Base-by-base conservation (phyloP, 305 asterid genomes). In the Lippia alba region DNA sequence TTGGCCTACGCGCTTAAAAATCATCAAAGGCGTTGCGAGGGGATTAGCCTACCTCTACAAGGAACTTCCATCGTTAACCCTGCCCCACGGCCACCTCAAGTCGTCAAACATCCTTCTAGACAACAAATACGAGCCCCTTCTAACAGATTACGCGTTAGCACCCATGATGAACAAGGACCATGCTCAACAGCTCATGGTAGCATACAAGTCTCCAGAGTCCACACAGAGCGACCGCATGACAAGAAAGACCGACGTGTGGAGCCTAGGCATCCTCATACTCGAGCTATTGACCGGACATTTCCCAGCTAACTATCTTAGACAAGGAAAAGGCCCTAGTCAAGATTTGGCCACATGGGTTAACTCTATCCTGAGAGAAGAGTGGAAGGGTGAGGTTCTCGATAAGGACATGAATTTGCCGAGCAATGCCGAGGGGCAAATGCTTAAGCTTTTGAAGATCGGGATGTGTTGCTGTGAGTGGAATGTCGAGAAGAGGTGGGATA, bases 21-120 rank as follows among this genome's bases (percentile, higher is more conserved):
- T 88, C 67, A 71, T 88, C 78, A 86, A 86, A 78, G 95, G 91
- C 46, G 84, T 86, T 45, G 81, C 91, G 45, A 84, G 77, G 16
- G 95, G 91, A 3, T 71, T 88, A 67, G 67, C 76, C 46, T 80
- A 86, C 72, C 87, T 88, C 1, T 73, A 82, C 71, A 76, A 73
- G 39, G 81, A 86, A 33, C 78, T 88, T 16, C 88, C 91, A 5
- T 32, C 73, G 7, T 9, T 81, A 17, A 72, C 74, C 49, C 78
- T 85, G n/a, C 90, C 95, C 11, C 91, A 88, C 59, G 95, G 95
- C 34, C 85, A 88, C 75, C 85, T 88, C 15, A 88, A 88, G 66
- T 88, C 95, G 14, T 88, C 95, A 4, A 88, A 88, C 62, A 87
- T 88, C 64, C 84, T 88, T 3, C 75, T 88, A 0, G 73, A 78